Evolutionary conservation across 2,329 filamentous ascomycete genomes (phyloP), one percentile per base, ranked within the genome.

Genomic region (Sarocladium oryzae): DNA sequence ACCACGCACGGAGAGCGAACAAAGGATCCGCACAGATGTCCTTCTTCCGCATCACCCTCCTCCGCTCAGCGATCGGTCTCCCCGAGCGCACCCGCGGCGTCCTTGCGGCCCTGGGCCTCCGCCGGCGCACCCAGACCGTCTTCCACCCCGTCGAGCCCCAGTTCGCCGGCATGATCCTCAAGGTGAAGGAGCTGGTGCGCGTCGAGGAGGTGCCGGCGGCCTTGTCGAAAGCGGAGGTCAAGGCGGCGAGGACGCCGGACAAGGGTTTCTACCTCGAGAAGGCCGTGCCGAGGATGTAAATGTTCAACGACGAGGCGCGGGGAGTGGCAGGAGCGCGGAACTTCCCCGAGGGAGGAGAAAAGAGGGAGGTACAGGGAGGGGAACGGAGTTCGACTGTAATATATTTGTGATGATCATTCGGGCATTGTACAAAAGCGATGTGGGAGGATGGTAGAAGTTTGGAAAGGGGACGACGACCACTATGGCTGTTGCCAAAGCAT

Each of bases 11-110:
- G n/a, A n/a, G n/a, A n/a, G n/a, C n/a, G n/a, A n/a, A n/a, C n/a
- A n/a, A n/a, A n/a, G n/a, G n/a, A n/a, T n/a, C n/a, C n/a, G n/a
- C n/a, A n/a, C n/a, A 51, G 54, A 90, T 90, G 85, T 76, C 84
- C 53, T 95, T 81, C 77, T 96, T 96, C 78, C 86, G 88, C 65
- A 89, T 96, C 67, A 95, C 89, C 46, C 86, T 96, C 52, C 81
- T 93, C 71, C 88, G 91, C 65, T 91, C 86, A 52, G 85, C 86
- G 62, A 96, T 96, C 70, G 91, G 91, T 55, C 83, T 96, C 43
- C 91, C 92, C 5, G 72, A 81, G 62, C 86, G 88, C 64, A 88
- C 85, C 54, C 81, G 82, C 65, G 89, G 87, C 64, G 88, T 92
- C 18, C 86, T 96, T 52, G 79, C 84, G 55, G 88, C 91, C 16